A percentile compares a stretch with the other conserved stretches of the same genome.
phyloP scores from a whole-genome alignment of 2,329 filamentous ascomycete genomes.

The Zymoseptoria pseudotritici region DNA sequence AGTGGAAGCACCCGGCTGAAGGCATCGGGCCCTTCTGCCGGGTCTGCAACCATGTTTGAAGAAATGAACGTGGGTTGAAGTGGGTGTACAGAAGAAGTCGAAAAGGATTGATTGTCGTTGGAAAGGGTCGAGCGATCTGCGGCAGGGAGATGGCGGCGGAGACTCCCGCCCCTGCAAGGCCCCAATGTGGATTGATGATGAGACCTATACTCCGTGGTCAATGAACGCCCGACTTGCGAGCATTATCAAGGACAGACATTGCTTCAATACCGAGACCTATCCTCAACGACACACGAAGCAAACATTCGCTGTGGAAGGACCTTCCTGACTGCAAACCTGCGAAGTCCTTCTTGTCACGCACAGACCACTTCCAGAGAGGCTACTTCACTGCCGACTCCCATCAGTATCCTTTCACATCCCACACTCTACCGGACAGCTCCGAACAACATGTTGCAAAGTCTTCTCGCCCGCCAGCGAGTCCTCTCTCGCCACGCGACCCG shows the following conservation, averaged over 20 bases:
- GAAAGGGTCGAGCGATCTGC: not conserved
- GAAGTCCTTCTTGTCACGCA: no score
- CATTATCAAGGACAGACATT: not conserved
- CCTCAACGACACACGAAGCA: not conserved
- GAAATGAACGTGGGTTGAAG: not conserved
- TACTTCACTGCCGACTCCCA: not conserved
- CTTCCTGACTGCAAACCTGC: no score
- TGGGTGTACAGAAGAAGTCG: not conserved
- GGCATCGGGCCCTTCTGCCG: constrained; percentile 56
- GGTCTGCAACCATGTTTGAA: constrained; percentile 8
- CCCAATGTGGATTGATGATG: not conserved
- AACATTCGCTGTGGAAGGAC: no score
- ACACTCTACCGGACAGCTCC: not conserved
- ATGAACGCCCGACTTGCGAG: not conserved
- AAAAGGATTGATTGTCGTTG: not conserved
- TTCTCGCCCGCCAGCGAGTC: not conserved
- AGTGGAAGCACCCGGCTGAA: constrained; percentile 83
- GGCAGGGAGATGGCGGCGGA: not conserved
- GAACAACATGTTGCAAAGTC: not conserved
- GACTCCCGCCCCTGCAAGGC: not conserved
- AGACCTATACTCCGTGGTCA: not conserved
- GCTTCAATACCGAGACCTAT: not conserved
- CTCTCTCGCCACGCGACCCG: not conserved
- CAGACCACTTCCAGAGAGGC: no score
- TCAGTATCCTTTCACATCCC: not conserved